Conservation (phyloP, 345 rosid genomes). For the Euphorbia lathyris region DNA sequence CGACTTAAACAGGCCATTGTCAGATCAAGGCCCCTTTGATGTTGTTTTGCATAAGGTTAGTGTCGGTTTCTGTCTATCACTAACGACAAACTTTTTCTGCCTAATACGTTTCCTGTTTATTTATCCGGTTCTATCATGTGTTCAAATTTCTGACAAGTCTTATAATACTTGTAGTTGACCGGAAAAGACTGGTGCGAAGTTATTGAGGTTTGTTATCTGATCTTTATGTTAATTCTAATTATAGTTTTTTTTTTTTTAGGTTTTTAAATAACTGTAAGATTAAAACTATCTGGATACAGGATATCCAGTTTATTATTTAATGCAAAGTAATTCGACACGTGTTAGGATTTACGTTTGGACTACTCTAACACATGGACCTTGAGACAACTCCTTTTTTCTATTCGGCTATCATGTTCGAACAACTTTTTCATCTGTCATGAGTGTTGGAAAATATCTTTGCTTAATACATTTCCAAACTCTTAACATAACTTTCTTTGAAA, state of each 20-base stretch:
- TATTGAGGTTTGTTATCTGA: slow-evolving; percentile 63
- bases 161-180: slow-evolving; percentile 48
- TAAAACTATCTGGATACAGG: slow-evolving; percentile 3
- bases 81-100: background rate
- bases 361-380: slow-evolving; percentile 14
- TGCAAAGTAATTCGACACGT: slow-evolving; percentile 3
- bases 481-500: background rate
- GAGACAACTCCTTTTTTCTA: slow-evolving; percentile 13
- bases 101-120: background rate
- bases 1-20: slow-evolving; percentile 55
- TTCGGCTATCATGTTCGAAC: slow-evolving; percentile 25
- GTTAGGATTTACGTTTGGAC: slow-evolving; percentile 16
- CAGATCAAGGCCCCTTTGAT: slow-evolving; percentile 96
- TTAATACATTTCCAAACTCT: no score
- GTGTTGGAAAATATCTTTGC: background rate
- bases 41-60: slow-evolving; percentile 88
- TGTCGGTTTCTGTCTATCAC: slow-evolving; percentile 5
- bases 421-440: slow-evolving; percentile 26
- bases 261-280: background rate
- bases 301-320: background rate
- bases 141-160: slow-evolving; percentile 29
- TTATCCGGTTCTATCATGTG: background rate
- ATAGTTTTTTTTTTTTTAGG: background rate
- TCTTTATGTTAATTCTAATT: slow-evolving; percentile 6
- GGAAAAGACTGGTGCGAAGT: slow-evolving; percentile 71